Base-by-base conservation (phyloP, 2,329 filamentous ascomycete genomes). In the Coleophoma cylindrospora region DNA sequence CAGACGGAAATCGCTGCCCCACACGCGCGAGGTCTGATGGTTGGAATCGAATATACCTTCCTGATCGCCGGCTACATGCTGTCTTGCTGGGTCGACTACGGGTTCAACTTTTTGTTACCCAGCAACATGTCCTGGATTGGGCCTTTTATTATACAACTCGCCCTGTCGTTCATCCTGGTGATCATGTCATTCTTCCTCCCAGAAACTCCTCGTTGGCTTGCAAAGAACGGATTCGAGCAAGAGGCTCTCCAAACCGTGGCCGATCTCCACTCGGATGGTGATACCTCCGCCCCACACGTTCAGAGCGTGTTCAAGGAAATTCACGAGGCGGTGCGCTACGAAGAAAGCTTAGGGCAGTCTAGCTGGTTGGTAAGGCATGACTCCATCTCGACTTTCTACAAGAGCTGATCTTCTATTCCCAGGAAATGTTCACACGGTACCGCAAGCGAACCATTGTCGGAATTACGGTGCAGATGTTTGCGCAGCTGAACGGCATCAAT, bases 381-480 rank as follows among this genome's bases (percentile, higher is more conserved):
- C 12, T 7, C 13, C 7, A 17, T 43, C 21, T 9, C 32, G 19
- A 3, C 17, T 2, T 45, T 47, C 34, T 15, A 44, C 45, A 52
- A 27, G 3, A 17, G 38, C 7, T 19, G 3, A 34, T 13, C 10
- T 19, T 19, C 19, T 19, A 19, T 19, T 19, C 19, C 19, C 33
- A 65, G 63, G 68, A 71, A 60, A 71, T 71, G 69, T 70, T 70
- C 49, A 71, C 68, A 7, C 62, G 63, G 4, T 71, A 71, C 48
- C 66, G 68, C 37, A 71, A 71, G 50, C 64, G 68, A n/a, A 70
- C 68, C 3, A 64, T 70, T 32, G 65, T 70, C 33, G 68, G 66
- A 45, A 68, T 70, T 49, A 70, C 67, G 0, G 68, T 65, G 9
- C 67, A 70, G 37, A 70, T 70, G 66, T 70, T 68, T 40, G 67